Conservation (phyloP, 2,329 filamentous ascomycete species). For the Neonectria faginata region DNA sequence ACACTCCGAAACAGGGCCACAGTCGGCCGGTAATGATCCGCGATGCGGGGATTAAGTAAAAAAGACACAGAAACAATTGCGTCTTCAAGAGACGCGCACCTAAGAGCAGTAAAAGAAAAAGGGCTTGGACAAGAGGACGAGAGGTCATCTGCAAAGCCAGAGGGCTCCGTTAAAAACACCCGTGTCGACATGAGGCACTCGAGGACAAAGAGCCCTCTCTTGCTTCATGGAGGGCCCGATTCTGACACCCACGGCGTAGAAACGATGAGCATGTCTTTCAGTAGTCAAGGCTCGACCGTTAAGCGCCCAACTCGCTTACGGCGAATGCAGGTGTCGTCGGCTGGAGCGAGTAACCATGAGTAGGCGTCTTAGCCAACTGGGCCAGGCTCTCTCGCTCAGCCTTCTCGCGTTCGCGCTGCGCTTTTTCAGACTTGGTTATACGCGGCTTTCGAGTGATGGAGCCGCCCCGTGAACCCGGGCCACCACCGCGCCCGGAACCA, state of each 20-base stretch:
- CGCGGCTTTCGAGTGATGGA: constrained; percentile 82
- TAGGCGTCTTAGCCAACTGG: constrained; percentile 54
- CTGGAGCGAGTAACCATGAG: constrained; percentile 53
- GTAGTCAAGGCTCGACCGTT: constrained; percentile 7
- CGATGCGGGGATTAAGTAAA: constrained; percentile 29
- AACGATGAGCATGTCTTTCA: neutral
- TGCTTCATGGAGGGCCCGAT: constrained; percentile 3
- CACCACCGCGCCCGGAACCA: constrained; percentile 60
- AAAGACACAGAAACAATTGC: constrained; percentile 25
- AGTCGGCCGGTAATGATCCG: constrained; percentile 34
- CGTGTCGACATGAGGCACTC: neutral
- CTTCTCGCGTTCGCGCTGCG: constrained; percentile 84
- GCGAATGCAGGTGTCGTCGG: constrained; percentile 53
- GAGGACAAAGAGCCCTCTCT: neutral
- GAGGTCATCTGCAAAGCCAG: neutral
- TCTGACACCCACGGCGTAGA: neutral
- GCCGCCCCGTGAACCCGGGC: constrained; percentile 80
- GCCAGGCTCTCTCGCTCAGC: constrained; percentile 73
- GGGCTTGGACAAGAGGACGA: constrained; percentile 3
- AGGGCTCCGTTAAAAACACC: neutral
- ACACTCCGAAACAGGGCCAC: constrained; percentile 34
- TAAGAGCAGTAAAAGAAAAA: constrained; percentile 3
- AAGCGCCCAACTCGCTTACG: constrained; percentile 53
- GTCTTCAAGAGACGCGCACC: constrained; percentile 7
- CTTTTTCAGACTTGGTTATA: constrained; percentile 86